Evolutionary conservation across 2,329 filamentous ascomycete species (phyloP), one percentile per base, ranked within the genome.

Genomic region (Paecilomyces fulvus): DNA sequence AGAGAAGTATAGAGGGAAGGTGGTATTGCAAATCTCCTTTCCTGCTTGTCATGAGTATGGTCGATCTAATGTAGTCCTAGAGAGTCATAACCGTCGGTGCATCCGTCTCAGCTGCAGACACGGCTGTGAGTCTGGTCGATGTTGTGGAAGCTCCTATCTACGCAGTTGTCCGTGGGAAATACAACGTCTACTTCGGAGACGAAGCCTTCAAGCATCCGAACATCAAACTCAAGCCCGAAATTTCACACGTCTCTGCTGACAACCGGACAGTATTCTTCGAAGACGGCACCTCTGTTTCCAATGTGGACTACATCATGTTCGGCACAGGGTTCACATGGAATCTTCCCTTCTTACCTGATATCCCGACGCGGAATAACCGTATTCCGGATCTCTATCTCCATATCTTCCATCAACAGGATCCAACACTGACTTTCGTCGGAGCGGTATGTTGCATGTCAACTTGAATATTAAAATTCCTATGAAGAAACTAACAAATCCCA

Each of bases 281-380:
- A 31, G 81, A 87, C 59, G 83, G 83, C 1, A 77, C 73, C 0
- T 72, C 65, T 0, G 73, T 84, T 6, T 60, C 73, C 0, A 73
- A 80, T 17, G 80, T 88, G 12, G 85, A 88, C 65, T 66, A 81
- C 61, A 75, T 88, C 59, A 80, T 88, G 60, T 85, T 88, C 57
- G 84, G 83, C 21, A 88, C 85, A 0, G 85, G 85, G 0, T 87
- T 86, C 66, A 79, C 75, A 25, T 87, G 83, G 83, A 83, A 81
- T 0, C 65, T 87, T 0, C 84, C 83, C 0, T 87, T 86, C 64
- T 65, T 86, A 0, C 80, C 81, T 0, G 64, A 76, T 1, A 73
- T 86, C 0, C 25, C 61, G 7, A 68, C 65, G 1, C 59, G 63
- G 10, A 72, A 73, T 51, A 71, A 72, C 14, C 65, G 67, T 1